Evolutionary conservation across 2,329 filamentous ascomycete species (phyloP), one percentile per base, ranked within the genome.

Genomic region (Colletotrichum somersetense): DNA sequence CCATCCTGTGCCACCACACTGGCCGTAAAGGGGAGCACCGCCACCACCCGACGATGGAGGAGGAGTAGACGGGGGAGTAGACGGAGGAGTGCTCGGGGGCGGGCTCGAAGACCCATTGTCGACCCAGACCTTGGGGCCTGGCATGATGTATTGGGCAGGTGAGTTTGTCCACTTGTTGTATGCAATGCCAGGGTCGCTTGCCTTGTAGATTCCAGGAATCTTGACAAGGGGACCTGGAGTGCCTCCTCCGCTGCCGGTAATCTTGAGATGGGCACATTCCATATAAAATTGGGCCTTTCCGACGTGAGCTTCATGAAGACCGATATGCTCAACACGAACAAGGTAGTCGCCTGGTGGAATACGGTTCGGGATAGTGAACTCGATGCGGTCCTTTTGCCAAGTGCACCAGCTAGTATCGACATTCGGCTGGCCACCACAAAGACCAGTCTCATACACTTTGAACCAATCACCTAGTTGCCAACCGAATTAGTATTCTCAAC

Each of bases 271-370:
- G 1, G 79, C 82, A 71, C 83, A 85, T 5, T 80, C 80, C 53
- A 83, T 81, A 75, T 85, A 85, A 75, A 84, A 81, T 74, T 85
- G 72, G 44, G 76, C 75, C 33, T 68, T 59, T 59, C 63, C 62
- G 38, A 63, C 66, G 44, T 72, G 71, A 42, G 56, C 81, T 73
- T 81, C 81, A 77, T 85, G 83, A n/a, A 85, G 80, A 18, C 77
- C 83, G 67, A 85, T 83, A 71, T 85, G 83, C 74, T 85, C 83
- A 55, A 83, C 78, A 7, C 83, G 77, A 30, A 84, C 71, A 16
- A 85, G 77, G 74, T 84, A 84, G 55, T 84, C 78, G 10, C 82
- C 82, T 0, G 76, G 73, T 4, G 82, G 82, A 1, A 78, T 75
- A 40, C 75, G 75, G 58, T 75, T 77, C 1, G 83, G 82, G 23